Base-by-base conservation (phyloP, 306 rosid genomes). In the Lathyrus tuberosus region DNA sequence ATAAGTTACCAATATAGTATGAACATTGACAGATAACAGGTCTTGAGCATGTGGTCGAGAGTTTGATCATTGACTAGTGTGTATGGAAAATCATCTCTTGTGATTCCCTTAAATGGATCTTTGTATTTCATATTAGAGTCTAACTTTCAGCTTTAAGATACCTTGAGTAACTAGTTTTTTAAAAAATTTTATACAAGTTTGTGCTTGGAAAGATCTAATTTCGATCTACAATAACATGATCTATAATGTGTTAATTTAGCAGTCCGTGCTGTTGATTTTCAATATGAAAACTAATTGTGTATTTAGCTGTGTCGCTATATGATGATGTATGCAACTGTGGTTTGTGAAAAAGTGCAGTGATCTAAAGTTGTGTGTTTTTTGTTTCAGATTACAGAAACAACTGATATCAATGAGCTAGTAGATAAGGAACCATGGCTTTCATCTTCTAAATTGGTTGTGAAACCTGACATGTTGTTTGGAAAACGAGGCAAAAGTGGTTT, bases 401-500 rank as follows among this genome's bases (percentile, higher is more conserved):
- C 95, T 10, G 89, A 95, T 83, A 82, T 95, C 74, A 87, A 83
- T 61, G 91, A 88, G 68, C 71, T 95, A 38, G 84, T 79, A 43
- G 79, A 84, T 79, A 94, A 82, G 75, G 99, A 94, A 78, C 83
- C 96, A 13, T 94, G 99, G 99, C 95, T 94, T 72, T 87, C 82
- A 4, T 91, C 96, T 67, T 89, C 91, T 54, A 94, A 83, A 63
- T 31, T 91, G 86, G 97, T 91, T 78, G 98, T 94, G 79, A 94
- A 94, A 76, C 98, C 98, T 1, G 98, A 94, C 81, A 94, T 94
- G 99, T 79, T 94, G 80, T 94, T 94, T 22, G 97, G 98, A 79
- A 94, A 94, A 86, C 92, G 98, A 77, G 99, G 99, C 62, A 94
- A 94, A 86, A 94, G 99, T 31, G 97, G 97, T 73, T 81, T 94